A percentile compares a stretch with the other conserved stretches of the same genome.
Conservation (phyloP, 2,329 filamentous ascomycete species). For the Septoria petroselini region DNA sequence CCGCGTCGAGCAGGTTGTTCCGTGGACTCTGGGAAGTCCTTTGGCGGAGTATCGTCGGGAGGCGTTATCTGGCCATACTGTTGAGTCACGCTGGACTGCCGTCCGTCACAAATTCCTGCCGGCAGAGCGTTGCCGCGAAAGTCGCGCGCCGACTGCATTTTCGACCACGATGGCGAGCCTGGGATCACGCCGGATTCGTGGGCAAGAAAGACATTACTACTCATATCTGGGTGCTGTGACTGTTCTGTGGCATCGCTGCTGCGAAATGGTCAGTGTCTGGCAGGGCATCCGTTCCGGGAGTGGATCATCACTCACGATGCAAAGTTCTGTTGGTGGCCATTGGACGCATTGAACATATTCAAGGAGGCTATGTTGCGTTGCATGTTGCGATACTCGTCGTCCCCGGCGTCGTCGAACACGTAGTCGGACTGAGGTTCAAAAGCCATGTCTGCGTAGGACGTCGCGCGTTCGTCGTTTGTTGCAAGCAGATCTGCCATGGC, state of each 20-base stretch:
- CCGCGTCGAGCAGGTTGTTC: neutral
- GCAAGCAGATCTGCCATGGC: neutral
- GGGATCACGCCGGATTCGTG: conserved; percentile 8
- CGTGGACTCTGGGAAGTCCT: conserved; percentile 5
- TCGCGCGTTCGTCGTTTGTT: neutral
- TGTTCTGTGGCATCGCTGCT: neutral
- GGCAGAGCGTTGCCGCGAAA: conserved; percentile 18
- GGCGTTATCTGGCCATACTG: conserved; percentile 42
- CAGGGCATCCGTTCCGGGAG: neutral
- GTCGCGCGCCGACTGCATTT: neutral
- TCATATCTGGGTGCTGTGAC: conserved; percentile 3
- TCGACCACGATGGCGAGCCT: conserved; percentile 12
- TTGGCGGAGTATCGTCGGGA: conserved; percentile 33
- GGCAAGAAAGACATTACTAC: conserved; percentile 13
- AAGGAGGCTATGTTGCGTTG: conserved; percentile 23
- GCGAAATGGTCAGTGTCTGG: neutral
- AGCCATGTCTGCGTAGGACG: conserved; percentile 25
- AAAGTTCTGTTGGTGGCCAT: neutral
- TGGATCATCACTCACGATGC: neutral
- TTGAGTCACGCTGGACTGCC: conserved; percentile 24
- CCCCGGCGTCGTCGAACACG: conserved; percentile 27
- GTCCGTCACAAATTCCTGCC: conserved; percentile 20
- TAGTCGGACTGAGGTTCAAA: conserved; percentile 31
- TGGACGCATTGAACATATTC: conserved; percentile 16
- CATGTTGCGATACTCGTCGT: conserved; percentile 27